Evolutionary conservation across 2,329 filamentous ascomycete genomes (phyloP).

Genomic region (Diaporthe longicolla): DNA sequence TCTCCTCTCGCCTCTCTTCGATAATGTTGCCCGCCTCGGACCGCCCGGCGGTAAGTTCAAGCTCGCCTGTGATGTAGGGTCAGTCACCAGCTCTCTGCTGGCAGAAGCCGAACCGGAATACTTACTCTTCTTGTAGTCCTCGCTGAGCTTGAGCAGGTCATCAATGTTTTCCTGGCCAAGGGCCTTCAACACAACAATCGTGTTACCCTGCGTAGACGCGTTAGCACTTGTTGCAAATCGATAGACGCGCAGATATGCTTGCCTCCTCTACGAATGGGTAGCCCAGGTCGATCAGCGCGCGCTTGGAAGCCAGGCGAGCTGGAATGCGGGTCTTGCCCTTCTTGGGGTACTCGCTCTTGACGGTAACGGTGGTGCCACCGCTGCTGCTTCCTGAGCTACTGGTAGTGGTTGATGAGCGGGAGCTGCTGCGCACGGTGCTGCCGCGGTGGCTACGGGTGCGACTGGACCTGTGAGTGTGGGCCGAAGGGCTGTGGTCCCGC

Average conservation of each 20-base stretch:
- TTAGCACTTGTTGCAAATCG: constrained; percentile 50
- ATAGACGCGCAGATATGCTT: constrained; percentile 48
- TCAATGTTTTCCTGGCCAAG: constrained; percentile 93
- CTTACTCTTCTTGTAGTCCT: constrained; percentile 77
- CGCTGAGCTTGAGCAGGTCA: constrained; percentile 86
- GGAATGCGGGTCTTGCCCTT: constrained; percentile 94
- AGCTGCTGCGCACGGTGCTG: constrained; percentile 55
- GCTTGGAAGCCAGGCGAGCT: constrained; percentile 81
- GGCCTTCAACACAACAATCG: constrained; percentile 85
- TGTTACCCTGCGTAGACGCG: constrained; percentile 74
- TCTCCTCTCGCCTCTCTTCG: constrained; percentile 60
- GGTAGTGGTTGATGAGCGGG: constrained; percentile 59
- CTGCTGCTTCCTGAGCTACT: constrained; percentile 63
- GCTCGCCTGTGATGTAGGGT: constrained; percentile 53
- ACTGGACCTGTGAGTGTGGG: constrained; percentile 55
- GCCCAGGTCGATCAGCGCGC: constrained; percentile 85
- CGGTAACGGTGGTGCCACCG: constrained; percentile 61
- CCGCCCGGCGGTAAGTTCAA: constrained; percentile 60
- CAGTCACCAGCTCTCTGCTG: not conserved
- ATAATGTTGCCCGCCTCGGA: constrained; percentile 61
- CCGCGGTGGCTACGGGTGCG: constrained; percentile 53
- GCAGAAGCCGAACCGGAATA: not conserved
- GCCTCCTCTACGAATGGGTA: constrained; percentile 93
- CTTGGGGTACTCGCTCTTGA: constrained; percentile 78
- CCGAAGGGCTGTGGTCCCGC: constrained; percentile 58